Evolutionary conservation across 2,329 filamentous ascomycete genomes (phyloP).

Genomic region (Fusarium sambucinum): DNA sequence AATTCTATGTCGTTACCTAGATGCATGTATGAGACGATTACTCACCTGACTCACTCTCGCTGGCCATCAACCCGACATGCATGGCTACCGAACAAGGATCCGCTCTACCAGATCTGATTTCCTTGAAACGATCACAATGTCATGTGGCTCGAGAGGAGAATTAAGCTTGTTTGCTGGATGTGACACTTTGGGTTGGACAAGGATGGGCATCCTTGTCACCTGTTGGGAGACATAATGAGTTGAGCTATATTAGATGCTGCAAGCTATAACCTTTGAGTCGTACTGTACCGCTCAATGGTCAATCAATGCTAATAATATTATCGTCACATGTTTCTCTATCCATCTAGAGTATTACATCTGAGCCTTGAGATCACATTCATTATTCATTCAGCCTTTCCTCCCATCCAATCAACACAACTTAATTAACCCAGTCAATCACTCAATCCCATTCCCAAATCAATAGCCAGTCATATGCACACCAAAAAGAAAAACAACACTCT

Average conservation of each 20-base stretch:
- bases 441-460: background rate
- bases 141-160: background rate
- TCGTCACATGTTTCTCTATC: constrained; percentile 38
- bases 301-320: background rate
- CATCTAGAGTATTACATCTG: constrained; percentile 43
- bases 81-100: background rate
- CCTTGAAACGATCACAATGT: background rate
- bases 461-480: background rate
- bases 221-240: background rate
- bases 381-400: constrained; percentile 15
- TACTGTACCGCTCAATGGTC: background rate
- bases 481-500: background rate
- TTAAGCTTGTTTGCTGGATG: background rate
- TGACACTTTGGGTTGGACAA: background rate
- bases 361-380: constrained; percentile 7
- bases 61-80: constrained; percentile 2
- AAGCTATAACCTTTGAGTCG: background rate
- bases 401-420: constrained; percentile 19
- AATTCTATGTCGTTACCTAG: background rate
- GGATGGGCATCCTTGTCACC: background rate
- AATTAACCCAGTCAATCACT: constrained; percentile 20
- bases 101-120: background rate
- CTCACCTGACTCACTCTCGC: constrained; percentile 1
- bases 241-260: background rate
- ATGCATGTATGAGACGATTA: background rate